A percentile compares a stretch with the other conserved stretches of the same genome.
phyloP scores from a whole-genome alignment of 129 eudicot genomes.

The Cynara cardunculus region DNA sequence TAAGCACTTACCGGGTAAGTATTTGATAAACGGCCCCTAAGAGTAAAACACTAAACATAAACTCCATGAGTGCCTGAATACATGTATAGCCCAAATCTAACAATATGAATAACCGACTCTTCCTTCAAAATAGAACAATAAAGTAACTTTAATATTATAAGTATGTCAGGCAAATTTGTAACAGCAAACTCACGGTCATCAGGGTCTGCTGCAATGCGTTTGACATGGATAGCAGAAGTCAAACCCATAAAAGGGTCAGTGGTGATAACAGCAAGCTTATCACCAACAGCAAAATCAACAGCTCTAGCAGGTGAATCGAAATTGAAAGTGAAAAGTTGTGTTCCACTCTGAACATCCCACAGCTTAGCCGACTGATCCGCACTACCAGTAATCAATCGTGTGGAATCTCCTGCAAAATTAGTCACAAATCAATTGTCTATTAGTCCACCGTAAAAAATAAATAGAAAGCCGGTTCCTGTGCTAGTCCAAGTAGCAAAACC shows the following conservation, averaged over 20 bases:
- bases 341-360: constrained; percentile 78
- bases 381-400: constrained; percentile 74
- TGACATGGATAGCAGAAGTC: constrained; percentile 80
- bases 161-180: not conserved
- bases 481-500: not conserved
- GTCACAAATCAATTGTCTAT: not conserved
- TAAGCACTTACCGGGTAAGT: too few species aligned
- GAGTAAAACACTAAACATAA: not conserved
- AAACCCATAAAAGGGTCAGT: constrained; percentile 89
- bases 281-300: constrained; percentile 85
- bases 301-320: constrained; percentile 90
- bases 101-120: not conserved
- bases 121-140: not conserved
- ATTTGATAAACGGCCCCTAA: too few species aligned
- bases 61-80: not conserved
- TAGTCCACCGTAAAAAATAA: not conserved
- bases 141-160: not conserved
- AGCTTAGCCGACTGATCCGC: constrained; percentile 89
- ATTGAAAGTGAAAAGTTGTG: constrained; percentile 59
- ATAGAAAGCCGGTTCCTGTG: not conserved
- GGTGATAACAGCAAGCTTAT: constrained; percentile 82
- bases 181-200: constrained; percentile 61
- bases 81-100: not conserved
- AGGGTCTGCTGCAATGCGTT: constrained; percentile 54
- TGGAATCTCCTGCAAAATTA: constrained; percentile 56